These are phyloP conservation scores for Fusarium nelsonii DNA, from an alignment of 2,329 filamentous ascomycete genomes.

Conservation along the genomic window DNA sequence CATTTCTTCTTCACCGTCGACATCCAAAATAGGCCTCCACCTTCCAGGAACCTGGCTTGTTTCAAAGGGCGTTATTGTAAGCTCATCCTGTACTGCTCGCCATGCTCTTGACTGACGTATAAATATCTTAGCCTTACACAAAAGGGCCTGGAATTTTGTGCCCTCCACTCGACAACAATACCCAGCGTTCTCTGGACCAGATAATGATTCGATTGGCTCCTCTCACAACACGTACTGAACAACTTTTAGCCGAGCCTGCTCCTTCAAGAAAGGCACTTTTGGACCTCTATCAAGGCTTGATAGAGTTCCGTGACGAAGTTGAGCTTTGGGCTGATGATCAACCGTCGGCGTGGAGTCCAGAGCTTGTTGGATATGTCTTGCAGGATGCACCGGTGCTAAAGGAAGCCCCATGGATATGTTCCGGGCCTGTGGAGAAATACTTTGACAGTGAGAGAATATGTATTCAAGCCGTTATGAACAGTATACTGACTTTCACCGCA, in stretches of 20 bases:
- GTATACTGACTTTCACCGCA: not conserved
- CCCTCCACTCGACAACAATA: not conserved
- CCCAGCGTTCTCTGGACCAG: constrained; percentile 11
- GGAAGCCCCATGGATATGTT: not conserved
- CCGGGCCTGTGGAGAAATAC: constrained; percentile 13
- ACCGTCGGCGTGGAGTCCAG: constrained; percentile 1
- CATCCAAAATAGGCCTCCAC: constrained; percentile 6
- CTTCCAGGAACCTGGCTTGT: constrained; percentile 9
- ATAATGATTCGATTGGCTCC: constrained; percentile 16
- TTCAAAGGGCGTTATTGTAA: constrained; percentile 8
- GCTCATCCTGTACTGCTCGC: no score
- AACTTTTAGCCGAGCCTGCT: not conserved
- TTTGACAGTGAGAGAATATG: not conserved
- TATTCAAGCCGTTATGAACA: accelerated
- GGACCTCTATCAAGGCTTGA: not conserved
- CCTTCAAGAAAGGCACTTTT: not conserved
- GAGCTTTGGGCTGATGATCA: constrained; percentile 9
- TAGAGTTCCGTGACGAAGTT: not conserved
- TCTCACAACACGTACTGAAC: constrained; percentile 6
- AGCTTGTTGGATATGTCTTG: constrained; percentile 8
- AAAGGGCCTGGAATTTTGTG: constrained; percentile 11
- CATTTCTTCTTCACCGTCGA: not conserved
- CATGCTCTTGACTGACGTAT: not conserved
- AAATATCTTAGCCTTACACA: not conserved
- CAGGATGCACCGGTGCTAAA: not conserved